These are phyloP conservation scores for Coemansia javaensis DNA, from an alignment of 192 early-diverging fungal genomes.

Conservation along the genomic window DNA sequence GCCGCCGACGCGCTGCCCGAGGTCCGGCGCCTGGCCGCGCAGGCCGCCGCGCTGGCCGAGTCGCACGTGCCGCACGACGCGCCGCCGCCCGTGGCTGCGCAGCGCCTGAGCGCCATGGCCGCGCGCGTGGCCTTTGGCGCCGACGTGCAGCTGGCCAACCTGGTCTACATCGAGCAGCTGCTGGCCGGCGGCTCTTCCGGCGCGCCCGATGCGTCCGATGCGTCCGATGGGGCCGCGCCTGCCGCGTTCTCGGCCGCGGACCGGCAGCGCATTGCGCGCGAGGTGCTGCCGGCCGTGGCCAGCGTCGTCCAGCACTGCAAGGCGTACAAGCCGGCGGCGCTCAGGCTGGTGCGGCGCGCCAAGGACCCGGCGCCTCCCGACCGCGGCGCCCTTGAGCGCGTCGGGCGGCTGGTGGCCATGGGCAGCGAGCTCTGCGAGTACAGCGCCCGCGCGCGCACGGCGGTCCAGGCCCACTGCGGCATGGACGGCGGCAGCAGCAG, in stretches of 20 bases:
- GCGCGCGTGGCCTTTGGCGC: constrained; percentile 60
- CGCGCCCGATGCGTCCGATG: background rate
- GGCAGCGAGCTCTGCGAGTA: constrained; percentile 18
- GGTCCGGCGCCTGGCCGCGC: constrained; percentile 61
- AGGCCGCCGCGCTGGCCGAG: constrained; percentile 64
- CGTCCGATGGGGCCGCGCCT: background rate
- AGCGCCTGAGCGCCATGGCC: constrained; percentile 52
- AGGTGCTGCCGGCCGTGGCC: constrained; percentile 39
- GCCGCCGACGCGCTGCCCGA: constrained; percentile 64
- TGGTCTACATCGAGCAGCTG: constrained; percentile 43
- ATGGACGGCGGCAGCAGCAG: background rate
- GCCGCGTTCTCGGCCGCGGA: constrained; percentile 11
- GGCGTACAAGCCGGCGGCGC: constrained; percentile 56
- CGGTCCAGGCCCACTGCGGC: constrained; percentile 16
- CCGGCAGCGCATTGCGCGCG: constrained; percentile 10
- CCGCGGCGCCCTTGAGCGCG: constrained; percentile 5
- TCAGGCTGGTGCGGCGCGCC: constrained; percentile 63
- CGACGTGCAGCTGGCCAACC: constrained; percentile 60
- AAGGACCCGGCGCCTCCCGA: constrained; percentile 48
- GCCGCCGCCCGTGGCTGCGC: constrained; percentile 44
- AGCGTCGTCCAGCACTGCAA: constrained; percentile 35
- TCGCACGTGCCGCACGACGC: constrained; percentile 53
- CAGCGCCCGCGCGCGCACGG: constrained; percentile 8
- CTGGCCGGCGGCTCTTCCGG: constrained; percentile 2
- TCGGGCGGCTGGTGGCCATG: constrained; percentile 6